Base-by-base conservation (phyloP, 805 yeast species). In the Saturnispora bothae region DNA sequence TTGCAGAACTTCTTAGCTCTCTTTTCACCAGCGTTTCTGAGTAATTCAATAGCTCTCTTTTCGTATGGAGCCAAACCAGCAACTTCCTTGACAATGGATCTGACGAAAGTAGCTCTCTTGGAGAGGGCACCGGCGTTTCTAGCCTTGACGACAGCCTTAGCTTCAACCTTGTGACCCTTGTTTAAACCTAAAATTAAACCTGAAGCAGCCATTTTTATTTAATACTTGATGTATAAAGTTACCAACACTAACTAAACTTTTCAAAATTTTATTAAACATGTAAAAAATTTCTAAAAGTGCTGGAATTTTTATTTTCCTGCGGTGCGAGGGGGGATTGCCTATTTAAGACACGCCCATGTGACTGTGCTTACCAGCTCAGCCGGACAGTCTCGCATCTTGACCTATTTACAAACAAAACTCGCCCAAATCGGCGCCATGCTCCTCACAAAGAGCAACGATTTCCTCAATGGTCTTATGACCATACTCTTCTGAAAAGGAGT, bases 11-110 rank as follows among this genome's bases (percentile, higher is more conserved):
- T 92, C 85, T 92, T 84, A 58, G 99, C 98, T 78, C 97, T 92
- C 94, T 92, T 92, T 76, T 92, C 99, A 80, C 96, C 95, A 68
- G 96, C 88, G 77, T 94, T 92, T 81, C 98, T 92, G 82, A 92
- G 78, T 74, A 92, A 79, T 76, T 92, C 99, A 64, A 94, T 83
- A 68, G 92, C 80, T 76, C 99, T 88, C 79, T 96, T 88, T 78
- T 92, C 99, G 72, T 92, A 92, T 73, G 99, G 98, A 54, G 99
- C 96, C 65, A 92, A 78, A 68, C 98, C 98, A 57, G 95, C 73
- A 60, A 92, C 96, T 76, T 92, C 99, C 67, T 80, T 79, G 68
- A 92, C 94, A 51, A 92, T 73, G 62, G 80, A 76, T 71, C 98
- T 83, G 64, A 94, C 99, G 64, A 92, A 94, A 46, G 73, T 73